Percentiles rank a stretch among this genome's conserved stretches.
Evolutionary conservation across 192 early-diverging fungal species (phyloP).

Genomic region (Backusella liffmaniae): DNA sequence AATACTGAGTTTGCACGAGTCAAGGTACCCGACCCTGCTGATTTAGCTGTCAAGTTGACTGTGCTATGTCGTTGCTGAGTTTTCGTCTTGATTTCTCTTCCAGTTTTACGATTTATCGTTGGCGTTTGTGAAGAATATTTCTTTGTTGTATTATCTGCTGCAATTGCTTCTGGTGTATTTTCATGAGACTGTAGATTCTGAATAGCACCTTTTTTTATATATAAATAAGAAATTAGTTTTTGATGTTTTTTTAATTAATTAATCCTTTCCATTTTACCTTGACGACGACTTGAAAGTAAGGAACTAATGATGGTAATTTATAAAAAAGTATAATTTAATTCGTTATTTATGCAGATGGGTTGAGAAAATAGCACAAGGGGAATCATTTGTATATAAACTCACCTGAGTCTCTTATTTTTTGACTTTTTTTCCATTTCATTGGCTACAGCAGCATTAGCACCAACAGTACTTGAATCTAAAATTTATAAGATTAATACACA

Average conservation of each 20-base stretch:
- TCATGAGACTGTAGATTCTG: constrained; percentile 11
- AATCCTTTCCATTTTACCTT: constrained; percentile 9
- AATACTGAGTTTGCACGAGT: background rate
- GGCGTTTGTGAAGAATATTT: constrained; percentile 8
- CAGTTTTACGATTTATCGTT: constrained; percentile 1
- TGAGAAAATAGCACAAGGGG: constrained; percentile 5
- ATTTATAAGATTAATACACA: background rate
- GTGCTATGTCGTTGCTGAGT: background rate
- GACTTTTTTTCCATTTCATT: constrained; percentile 8
- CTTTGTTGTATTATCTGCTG: constrained; percentile 7
- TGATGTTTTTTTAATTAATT: background rate
- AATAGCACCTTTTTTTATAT: background rate
- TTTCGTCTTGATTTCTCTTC: background rate
- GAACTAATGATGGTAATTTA: background rate
- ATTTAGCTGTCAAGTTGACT: background rate
- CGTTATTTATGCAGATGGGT: constrained; percentile 19
- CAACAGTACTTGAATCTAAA: background rate
- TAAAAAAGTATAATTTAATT: background rate
- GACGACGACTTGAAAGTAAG: constrained; percentile 19
- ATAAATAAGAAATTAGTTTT: background rate
- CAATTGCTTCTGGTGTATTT: constrained; percentile 14
- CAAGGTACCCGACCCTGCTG: constrained; percentile 5
- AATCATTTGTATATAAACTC: background rate
- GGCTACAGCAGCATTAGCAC: background rate
- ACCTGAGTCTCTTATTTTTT: constrained; percentile 26